phyloP scores from a whole-genome alignment of 2,329 filamentous ascomycete species.

The Davidsoniella neocaledoniae region DNA sequence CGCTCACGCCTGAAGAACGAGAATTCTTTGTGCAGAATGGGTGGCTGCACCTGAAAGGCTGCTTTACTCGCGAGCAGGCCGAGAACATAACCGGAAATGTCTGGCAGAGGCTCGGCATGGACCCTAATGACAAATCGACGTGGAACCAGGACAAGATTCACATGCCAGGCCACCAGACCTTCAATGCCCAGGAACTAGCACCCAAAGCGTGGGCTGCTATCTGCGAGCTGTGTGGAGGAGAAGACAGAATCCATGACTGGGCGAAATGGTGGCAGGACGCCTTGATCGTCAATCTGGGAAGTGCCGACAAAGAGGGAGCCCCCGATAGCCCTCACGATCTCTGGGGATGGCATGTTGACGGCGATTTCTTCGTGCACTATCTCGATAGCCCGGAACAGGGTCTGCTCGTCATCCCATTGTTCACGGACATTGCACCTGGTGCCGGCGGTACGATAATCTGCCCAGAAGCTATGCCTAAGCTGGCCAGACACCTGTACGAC shows the following conservation, averaged over 20 bases:
- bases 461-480: constrained; percentile 36
- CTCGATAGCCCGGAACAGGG: constrained; percentile 55
- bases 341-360: constrained; percentile 50
- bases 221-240: constrained; percentile 47
- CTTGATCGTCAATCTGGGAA: constrained; percentile 54
- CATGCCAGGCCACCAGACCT: constrained; percentile 44
- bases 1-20: constrained; percentile 23
- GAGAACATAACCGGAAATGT: constrained; percentile 25
- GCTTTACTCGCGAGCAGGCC: constrained; percentile 25
- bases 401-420: constrained; percentile 50
- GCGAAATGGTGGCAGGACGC: constrained; percentile 47
- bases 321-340: constrained; percentile 35
- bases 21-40: constrained; percentile 25
- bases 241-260: constrained; percentile 31
- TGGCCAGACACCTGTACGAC: constrained; percentile 41
- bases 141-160: constrained; percentile 46
- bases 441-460: constrained; percentile 52
- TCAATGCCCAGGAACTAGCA: constrained; percentile 37
- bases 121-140: constrained; percentile 43
- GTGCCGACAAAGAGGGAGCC: constrained; percentile 31
- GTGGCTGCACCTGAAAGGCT: constrained; percentile 20
- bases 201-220: constrained; percentile 52
- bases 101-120: constrained; percentile 51
- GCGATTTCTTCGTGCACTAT: constrained; percentile 57
- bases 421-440: constrained; percentile 41